Evolutionary conservation across 2,329 filamentous ascomycete genomes (phyloP).

Genomic region (Colletotrichum sp.): DNA sequence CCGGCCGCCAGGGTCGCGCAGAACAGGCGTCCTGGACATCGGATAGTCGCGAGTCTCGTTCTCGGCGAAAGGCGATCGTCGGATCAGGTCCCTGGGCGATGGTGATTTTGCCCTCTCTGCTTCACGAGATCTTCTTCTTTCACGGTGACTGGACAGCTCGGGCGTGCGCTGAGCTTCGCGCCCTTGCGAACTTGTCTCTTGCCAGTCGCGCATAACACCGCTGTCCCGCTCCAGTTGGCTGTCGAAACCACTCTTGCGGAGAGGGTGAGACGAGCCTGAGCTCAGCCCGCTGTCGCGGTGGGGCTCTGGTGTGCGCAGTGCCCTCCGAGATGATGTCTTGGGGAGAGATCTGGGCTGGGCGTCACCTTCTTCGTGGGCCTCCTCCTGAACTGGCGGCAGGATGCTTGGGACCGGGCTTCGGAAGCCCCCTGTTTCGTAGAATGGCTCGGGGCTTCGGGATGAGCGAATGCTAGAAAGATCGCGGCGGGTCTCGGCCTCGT

Average conservation of each 20-base stretch:
- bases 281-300: constrained; percentile 57
- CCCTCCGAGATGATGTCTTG: constrained; percentile 17
- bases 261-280: constrained; percentile 47
- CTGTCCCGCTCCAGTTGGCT: constrained; percentile 54
- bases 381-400: constrained; percentile 57
- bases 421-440: constrained; percentile 34
- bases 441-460: constrained; percentile 3
- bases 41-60: constrained; percentile 28
- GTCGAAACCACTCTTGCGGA: constrained; percentile 35
- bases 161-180: constrained; percentile 24
- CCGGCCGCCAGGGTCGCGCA: constrained; percentile 41
- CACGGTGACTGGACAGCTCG: constrained; percentile 6
- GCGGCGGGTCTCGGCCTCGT: constrained; percentile 33
- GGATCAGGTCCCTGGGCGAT: constrained; percentile 27
- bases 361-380: constrained; percentile 51
- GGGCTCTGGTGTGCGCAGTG: constrained; percentile 33
- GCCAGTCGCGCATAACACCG: constrained; percentile 56
- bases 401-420: constrained; percentile 46
- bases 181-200: constrained; percentile 30
- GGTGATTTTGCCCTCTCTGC: constrained; percentile 10
- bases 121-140: constrained; percentile 24
- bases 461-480: constrained; percentile 21
- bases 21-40: constrained; percentile 39
- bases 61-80: constrained; percentile 22
- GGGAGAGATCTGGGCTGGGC: constrained; percentile 25